These are phyloP conservation scores for Aechmea fasciata DNA, from an alignment of 176 grass and related monocot genomes.

Conservation along the genomic window DNA sequence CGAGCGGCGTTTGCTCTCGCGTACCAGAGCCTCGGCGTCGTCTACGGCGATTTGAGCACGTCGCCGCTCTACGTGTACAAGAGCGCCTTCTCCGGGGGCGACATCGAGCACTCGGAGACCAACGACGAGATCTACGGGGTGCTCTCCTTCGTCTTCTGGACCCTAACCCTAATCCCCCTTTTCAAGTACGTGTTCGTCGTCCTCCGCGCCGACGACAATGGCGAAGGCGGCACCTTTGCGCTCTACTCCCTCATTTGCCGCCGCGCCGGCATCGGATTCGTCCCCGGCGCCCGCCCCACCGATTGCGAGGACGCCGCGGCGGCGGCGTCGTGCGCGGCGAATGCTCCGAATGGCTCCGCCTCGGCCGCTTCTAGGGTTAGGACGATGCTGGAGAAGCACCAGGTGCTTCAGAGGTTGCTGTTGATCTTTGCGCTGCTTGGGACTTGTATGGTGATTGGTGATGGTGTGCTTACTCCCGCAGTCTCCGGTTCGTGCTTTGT, in stretches of 20 bases:
- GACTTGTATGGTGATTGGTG: conserved; percentile 88
- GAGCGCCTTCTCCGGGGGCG: conserved; percentile 69
- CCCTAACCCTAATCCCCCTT: conserved; percentile 73
- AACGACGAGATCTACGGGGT: conserved; percentile 98
- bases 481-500: conserved; percentile 47
- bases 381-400: conserved; percentile 44
- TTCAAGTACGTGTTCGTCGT: conserved; percentile 86
- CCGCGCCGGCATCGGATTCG: conserved; percentile 45
- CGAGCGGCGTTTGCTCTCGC: conserved; percentile 48
- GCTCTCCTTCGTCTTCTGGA: conserved; percentile 97
- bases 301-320: conserved; percentile 32
- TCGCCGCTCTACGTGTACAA: conserved; percentile 85
- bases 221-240: conserved; percentile 96
- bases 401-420: conserved; percentile 56
- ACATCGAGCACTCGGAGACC: conserved; percentile 69
- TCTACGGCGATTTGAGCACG: conserved; percentile 81
- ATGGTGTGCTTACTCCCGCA: conserved; percentile 89
- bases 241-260: conserved; percentile 90
- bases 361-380: conserved; percentile 18
- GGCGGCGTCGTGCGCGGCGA: neutral
- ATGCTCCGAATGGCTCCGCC: neutral
- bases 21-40: conserved; percentile 87
- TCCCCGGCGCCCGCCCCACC: conserved; percentile 40
- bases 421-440: conserved; percentile 71
- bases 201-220: conserved; percentile 71